Evolutionary conservation across 1,284 basidiomycete genomes (phyloP).

Genomic region (Grifola frondosa): DNA sequence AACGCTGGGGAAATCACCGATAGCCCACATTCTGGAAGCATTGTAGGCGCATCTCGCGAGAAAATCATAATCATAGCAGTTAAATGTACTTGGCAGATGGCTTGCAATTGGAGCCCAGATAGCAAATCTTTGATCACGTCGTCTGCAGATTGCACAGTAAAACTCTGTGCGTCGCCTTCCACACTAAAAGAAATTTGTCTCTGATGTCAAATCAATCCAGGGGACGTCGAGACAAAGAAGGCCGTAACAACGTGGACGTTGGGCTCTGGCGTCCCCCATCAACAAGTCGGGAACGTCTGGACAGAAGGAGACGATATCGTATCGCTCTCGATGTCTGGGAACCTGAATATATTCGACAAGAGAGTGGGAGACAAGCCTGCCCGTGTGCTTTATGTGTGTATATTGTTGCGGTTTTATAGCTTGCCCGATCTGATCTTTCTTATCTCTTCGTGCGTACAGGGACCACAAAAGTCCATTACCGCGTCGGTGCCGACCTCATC

Average conservation of each 20-base stretch:
- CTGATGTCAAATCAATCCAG: constrained; percentile 38
- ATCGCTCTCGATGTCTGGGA: constrained; percentile 84
- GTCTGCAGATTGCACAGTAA: constrained; percentile 86
- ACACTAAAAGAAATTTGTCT: not conserved
- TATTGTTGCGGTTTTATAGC: not conserved
- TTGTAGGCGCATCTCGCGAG: constrained; percentile 50
- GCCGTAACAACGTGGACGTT: constrained; percentile 68
- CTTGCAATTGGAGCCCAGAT: constrained; percentile 75
- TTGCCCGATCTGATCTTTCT: not conserved
- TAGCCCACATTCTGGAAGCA: constrained; percentile 69
- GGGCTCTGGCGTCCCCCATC: constrained; percentile 67
- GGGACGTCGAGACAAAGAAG: constrained; percentile 79
- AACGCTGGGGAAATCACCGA: constrained; percentile 67
- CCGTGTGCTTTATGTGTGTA: constrained; percentile 59
- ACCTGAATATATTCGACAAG: constrained; percentile 84
- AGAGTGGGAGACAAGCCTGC: constrained; percentile 60
- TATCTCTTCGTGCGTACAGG: constrained; percentile 50
- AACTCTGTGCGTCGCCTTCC: constrained; percentile 64
- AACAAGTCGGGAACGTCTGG: constrained; percentile 91
- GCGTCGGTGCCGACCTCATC: constrained; percentile 48
- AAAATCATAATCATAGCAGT: not conserved
- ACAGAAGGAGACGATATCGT: constrained; percentile 73
- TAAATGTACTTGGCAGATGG: constrained; percentile 53
- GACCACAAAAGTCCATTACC: constrained; percentile 80
- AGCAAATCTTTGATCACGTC: constrained; percentile 77